phyloP scores from a whole-genome alignment of 345 rosid species.

The Eucalyptus melliodora region DNA sequence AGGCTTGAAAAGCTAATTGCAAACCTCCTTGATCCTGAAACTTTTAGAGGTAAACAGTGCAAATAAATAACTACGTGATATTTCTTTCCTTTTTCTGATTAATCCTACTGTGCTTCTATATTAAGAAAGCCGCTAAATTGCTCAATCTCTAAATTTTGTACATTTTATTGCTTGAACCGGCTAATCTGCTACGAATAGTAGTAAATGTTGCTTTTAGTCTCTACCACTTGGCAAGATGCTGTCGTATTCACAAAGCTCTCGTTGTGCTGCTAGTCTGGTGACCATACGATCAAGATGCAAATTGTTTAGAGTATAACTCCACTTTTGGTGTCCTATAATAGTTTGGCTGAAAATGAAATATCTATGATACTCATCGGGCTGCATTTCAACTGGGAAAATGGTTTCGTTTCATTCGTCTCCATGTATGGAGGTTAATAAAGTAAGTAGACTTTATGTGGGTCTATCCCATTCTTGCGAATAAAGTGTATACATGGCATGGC shows the following conservation, averaged over 20 bases:
- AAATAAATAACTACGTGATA: slow-evolving; percentile 18
- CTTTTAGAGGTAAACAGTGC: slow-evolving; percentile 74
- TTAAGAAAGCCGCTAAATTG: background rate
- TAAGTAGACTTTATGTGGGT: background rate
- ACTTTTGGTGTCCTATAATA: background rate
- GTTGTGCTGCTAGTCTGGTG: background rate
- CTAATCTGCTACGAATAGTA: background rate
- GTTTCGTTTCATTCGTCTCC: background rate
- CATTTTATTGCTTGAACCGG: background rate
- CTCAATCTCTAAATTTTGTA: background rate
- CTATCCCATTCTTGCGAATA: background rate
- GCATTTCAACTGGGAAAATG: background rate
- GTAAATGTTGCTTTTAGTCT: background rate
- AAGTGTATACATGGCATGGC: background rate
- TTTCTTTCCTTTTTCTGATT: background rate
- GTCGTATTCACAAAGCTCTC: background rate
- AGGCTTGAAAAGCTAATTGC: slow-evolving; percentile 66
- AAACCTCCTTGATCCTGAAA: slow-evolving; percentile 55
- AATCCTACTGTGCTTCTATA: background rate
- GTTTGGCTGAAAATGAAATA: background rate
- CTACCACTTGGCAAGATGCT: background rate
- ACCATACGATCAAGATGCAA: background rate
- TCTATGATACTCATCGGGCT: background rate
- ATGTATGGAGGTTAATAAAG: background rate
- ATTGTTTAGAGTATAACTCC: background rate